A percentile compares a stretch with the other conserved stretches of the same genome.
These are phyloP conservation scores for Sequoia sempervirens DNA, from an alignment of 75 land plant species.

Conservation along the genomic window DNA sequence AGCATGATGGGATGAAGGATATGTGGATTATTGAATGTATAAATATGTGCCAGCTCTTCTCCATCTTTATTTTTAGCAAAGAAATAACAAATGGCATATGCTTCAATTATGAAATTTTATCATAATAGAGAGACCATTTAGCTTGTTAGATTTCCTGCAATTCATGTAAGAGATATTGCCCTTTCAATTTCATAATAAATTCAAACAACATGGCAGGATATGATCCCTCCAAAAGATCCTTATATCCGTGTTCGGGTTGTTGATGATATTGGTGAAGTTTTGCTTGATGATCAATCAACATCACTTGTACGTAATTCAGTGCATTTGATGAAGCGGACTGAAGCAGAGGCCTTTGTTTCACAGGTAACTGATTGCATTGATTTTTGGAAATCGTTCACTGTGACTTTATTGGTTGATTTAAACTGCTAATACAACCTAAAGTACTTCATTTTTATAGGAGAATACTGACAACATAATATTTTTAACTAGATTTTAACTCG, in stretches of 20 bases:
- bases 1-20: neutral
- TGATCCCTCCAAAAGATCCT: conserved; percentile 93
- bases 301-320: conserved; percentile 67
- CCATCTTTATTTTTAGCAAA: neutral
- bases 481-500: neutral
- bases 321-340: conserved; percentile 80
- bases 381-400: neutral
- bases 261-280: conserved; percentile 71
- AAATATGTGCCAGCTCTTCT: neutral
- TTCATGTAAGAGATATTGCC: neutral
- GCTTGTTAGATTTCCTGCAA: neutral
- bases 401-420: neutral
- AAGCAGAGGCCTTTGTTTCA: conserved; percentile 78
- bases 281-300: conserved; percentile 60
- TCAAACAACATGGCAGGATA: conserved; percentile 37
- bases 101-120: neutral
- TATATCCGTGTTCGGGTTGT: conserved; percentile 83
- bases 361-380: conserved; percentile 37
- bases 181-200: neutral
- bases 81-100: neutral
- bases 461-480: neutral
- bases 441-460: neutral
- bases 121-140: conserved; percentile 1
- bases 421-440: neutral
- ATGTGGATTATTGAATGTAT: neutral